Evolutionary conservation across 2,329 filamentous ascomycete species (phyloP).

Genomic region (Acarospora socialis): DNA sequence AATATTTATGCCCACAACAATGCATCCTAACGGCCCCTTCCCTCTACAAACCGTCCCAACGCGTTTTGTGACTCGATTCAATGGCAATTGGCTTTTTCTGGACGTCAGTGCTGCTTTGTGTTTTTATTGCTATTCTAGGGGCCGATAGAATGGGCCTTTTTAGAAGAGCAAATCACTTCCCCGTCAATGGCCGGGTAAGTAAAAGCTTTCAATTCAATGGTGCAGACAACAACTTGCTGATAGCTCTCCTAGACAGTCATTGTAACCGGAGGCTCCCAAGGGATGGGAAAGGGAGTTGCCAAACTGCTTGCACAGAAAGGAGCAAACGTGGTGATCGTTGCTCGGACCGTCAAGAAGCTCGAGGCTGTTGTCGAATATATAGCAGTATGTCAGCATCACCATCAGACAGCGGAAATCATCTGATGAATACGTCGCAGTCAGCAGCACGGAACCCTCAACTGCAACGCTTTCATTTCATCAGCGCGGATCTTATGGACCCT

Average conservation of each 20-base stretch:
- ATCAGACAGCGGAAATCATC: too few species aligned
- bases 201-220: neutral
- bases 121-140: constrained; percentile 3
- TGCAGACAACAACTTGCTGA: constrained; percentile 10
- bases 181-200: constrained; percentile 67
- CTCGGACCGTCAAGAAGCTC: constrained; percentile 63
- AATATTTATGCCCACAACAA: too few species aligned
- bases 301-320: constrained; percentile 66
- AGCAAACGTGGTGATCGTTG: constrained; percentile 73
- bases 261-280: constrained; percentile 83
- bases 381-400: constrained; percentile 32
- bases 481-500: constrained; percentile 62
- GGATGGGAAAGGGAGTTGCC: constrained; percentile 69
- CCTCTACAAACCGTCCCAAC: too few species aligned
- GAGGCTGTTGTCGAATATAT: constrained; percentile 53
- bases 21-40: too few species aligned
- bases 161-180: constrained; percentile 57
- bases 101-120: constrained; percentile 3
- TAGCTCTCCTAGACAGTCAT: constrained; percentile 54
- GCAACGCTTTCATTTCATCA: constrained; percentile 73
- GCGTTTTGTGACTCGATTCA: too few species aligned
- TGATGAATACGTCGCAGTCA: too few species aligned
- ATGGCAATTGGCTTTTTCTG: constrained; percentile 11
- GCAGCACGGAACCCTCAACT: constrained; percentile 48
- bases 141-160: constrained; percentile 50